phyloP scores from a whole-genome alignment of 371 early-diverging fungal genomes.

The Mortierella sp. region DNA sequence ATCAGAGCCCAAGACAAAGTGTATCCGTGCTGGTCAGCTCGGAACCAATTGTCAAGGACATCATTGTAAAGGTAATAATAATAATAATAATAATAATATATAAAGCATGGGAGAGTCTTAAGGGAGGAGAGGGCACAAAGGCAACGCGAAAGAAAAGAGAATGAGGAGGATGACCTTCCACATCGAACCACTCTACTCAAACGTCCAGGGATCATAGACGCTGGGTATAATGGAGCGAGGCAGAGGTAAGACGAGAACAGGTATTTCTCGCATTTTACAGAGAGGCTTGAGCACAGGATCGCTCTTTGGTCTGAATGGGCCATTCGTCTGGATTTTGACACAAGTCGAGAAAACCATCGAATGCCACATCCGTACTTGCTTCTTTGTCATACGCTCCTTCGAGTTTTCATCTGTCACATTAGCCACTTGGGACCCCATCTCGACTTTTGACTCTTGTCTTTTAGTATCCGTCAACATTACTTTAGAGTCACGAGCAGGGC shows the following conservation, averaged over 20 bases:
- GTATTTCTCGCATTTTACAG: constrained; percentile 1
- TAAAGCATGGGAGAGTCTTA: constrained; percentile 18
- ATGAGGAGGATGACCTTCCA: neutral
- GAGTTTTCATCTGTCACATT: no score
- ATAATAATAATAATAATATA: no score
- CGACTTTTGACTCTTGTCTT: no score
- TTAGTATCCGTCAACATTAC: no score
- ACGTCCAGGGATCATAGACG: no score
- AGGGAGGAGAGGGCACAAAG: constrained; percentile 19
- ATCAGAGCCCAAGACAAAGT: neutral
- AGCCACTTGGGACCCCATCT: no score
- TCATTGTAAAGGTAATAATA: constrained; percentile 9
- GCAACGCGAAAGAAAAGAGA: constrained; percentile 15
- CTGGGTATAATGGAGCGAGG: neutral
- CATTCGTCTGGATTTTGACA: no score
- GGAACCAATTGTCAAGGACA: neutral
- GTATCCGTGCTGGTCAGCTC: neutral
- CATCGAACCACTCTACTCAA: no score
- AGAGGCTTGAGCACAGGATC: constrained; percentile 24
- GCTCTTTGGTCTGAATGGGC: constrained; percentile 3
- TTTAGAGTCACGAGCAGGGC: no score
- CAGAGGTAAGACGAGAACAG: neutral
- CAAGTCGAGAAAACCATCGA: neutral
- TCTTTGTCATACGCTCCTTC: constrained; percentile 2
- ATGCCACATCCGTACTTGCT: constrained; percentile 1